Evolutionary conservation across 352 stramenopile species (phyloP), one percentile per base, ranked within the genome.

Genomic region (Sclerospora graminicola): DNA sequence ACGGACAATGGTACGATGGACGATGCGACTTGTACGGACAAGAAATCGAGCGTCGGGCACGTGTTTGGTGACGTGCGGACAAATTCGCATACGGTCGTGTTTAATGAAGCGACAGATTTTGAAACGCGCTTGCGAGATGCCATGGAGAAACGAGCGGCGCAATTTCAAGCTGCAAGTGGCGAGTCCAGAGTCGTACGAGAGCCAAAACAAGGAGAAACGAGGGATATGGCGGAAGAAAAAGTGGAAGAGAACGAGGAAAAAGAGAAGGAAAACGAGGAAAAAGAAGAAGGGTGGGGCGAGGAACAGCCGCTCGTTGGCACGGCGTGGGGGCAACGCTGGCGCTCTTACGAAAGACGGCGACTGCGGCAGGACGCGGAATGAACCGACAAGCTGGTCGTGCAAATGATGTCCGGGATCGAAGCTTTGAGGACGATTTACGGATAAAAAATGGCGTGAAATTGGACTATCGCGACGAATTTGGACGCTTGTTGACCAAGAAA

Each of bases 381-480:
- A 98, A 57, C 82, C n/a, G 96, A 39, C 78, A 97, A 38, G 76
- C 89, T 18, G 95, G 95, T 21, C 76, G 95, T 37, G 87, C 92
- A 0, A 98, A 98, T 42, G 95, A 99, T 64, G 60, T 85, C 9
- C 94, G 95, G 20, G 89, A 97, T 24, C 85, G 94, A 61, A 91
- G 95, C 48, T 70, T 93, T 33, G 69, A 95, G 13, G 59, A 94
- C 1, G 81, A 97, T 56, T 54, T 97, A 2, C 68, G 58, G 0
- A 45, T 92, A 26, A 88, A 88, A 51, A 77, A 89, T 37, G 81
- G 81, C n/a, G 78, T 90, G 16, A 90, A 89, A 42, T 56, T 99
- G 10, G 95, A 99, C 59, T 98, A 99, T 69, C 81, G 95, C 32
- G 95, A 99, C 59, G 92, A 98, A 41, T 92, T 97, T 63, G 95